A percentile compares a stretch with the other conserved stretches of the same genome.
phyloP scores from a whole-genome alignment of 192 early-diverging fungal genomes.

The Backusella luteola region DNA sequence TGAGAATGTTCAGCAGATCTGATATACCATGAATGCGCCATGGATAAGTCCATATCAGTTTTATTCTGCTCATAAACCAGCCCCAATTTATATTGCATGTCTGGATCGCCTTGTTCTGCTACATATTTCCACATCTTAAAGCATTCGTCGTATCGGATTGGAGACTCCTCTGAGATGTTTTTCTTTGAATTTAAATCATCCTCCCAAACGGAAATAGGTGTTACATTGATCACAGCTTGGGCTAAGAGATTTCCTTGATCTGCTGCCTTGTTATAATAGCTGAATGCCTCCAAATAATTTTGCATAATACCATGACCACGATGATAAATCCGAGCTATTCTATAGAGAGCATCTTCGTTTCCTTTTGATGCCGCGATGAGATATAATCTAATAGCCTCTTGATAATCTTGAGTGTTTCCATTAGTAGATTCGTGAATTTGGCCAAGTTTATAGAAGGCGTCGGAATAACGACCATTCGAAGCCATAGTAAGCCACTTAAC shows the following conservation, averaged over 20 bases:
- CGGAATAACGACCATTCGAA: not conserved
- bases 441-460: not conserved
- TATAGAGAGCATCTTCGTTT: not conserved
- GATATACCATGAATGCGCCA: not conserved
- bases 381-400: not conserved
- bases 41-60: not conserved
- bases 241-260: not conserved
- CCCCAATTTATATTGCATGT: not conserved
- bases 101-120: not conserved
- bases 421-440: not conserved
- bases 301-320: not conserved
- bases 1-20: not conserved
- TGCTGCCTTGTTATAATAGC: not conserved
- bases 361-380: not conserved
- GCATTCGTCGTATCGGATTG: not conserved
- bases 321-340: not conserved
- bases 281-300: not conserved
- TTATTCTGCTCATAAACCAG: not conserved
- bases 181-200: not conserved
- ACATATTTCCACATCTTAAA: not conserved
- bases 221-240: not conserved
- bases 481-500: not conserved
- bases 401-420: not conserved
- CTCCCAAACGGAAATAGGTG: not conserved
- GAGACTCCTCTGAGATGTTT: not conserved